Percentiles rank a stretch among this genome's conserved stretches.
These are phyloP conservation scores for Apostasia shenzhenica DNA, from an alignment of 106 monocot species.

Conservation along the genomic window DNA sequence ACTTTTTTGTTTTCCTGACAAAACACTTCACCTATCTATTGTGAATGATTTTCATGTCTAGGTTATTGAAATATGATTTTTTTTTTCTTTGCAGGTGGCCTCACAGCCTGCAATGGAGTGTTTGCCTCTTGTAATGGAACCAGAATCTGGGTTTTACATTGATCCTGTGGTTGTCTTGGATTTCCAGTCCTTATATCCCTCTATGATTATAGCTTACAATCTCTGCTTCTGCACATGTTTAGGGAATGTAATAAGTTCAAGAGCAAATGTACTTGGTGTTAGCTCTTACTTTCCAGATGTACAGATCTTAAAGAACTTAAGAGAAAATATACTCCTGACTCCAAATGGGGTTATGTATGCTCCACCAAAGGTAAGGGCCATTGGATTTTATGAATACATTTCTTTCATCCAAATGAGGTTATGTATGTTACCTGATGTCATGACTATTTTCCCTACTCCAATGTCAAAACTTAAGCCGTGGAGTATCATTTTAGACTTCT, in stretches of 20 bases:
- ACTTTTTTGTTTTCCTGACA: too few relatives aligned
- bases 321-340: slow-evolving; percentile 44
- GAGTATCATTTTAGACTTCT: too few relatives aligned
- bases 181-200: slow-evolving; percentile 97
- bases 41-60: neutral
- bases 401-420: neutral
- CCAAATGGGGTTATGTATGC: slow-evolving; percentile 94
- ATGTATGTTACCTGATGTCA: neutral
- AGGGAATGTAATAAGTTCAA: slow-evolving; percentile 64
- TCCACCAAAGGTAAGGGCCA: slow-evolving; percentile 46
- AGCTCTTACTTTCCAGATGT: slow-evolving; percentile 61
- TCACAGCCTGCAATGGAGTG: slow-evolving; percentile 99
- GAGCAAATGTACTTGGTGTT: slow-evolving; percentile 66
- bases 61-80: neutral
- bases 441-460: too few relatives aligned
- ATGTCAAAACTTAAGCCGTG: too few relatives aligned
- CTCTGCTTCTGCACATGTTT: slow-evolving; percentile 86
- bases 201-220: slow-evolving; percentile 99
- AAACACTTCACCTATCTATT: too few relatives aligned
- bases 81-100: slow-evolving; percentile 53
- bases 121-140: slow-evolving; percentile 97
- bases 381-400: neutral
- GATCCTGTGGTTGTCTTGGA: slow-evolving; percentile 95
- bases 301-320: slow-evolving; percentile 37
- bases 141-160: slow-evolving; percentile 80